A percentile compares a stretch with the other conserved stretches of the same genome.
Conservation (phyloP, 129 eudicot species). For the Flaveria brownii region DNA sequence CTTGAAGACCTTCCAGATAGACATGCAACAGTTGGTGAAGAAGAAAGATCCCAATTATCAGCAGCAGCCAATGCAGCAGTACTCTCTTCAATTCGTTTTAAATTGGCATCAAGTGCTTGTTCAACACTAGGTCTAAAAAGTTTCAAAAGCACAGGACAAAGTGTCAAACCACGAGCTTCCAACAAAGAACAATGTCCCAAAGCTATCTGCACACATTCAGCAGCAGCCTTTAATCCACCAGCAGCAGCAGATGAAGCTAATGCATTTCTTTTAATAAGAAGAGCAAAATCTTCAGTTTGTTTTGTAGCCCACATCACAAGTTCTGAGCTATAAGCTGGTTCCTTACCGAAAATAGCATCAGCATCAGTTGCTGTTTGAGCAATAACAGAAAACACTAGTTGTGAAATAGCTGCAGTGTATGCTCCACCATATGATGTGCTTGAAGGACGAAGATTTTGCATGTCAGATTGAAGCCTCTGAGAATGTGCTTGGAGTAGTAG, state of each 20-base stretch:
- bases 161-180: constrained; percentile 92
- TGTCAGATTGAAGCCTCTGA: constrained; percentile 80
- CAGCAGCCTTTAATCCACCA: constrained; percentile 97
- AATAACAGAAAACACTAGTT: constrained; percentile 89
- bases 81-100: constrained; percentile 93
- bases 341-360: constrained; percentile 68
- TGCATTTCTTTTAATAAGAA: constrained; percentile 87
- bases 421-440: constrained; percentile 99
- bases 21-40: constrained; percentile 58
- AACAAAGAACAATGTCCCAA: constrained; percentile 91
- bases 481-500: constrained; percentile 84
- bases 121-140: constrained; percentile 96
- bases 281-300: constrained; percentile 78
- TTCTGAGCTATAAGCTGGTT: constrained; percentile 85
- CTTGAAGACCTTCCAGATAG: constrained; percentile 55
- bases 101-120: constrained; percentile 93
- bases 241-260: constrained; percentile 99
- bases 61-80: constrained; percentile 99
- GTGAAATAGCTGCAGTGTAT: constrained; percentile 96
- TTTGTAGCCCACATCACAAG: constrained; percentile 98
- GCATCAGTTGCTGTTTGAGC: constrained; percentile 94
- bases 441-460: constrained; percentile 93
- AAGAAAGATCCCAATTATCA: constrained; percentile 89
- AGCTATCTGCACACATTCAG: constrained; percentile 98
- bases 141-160: constrained; percentile 86